phyloP scores from a whole-genome alignment of 495 filamentous ascomycete genomes.

The Aspergillus ellipticus region DNA sequence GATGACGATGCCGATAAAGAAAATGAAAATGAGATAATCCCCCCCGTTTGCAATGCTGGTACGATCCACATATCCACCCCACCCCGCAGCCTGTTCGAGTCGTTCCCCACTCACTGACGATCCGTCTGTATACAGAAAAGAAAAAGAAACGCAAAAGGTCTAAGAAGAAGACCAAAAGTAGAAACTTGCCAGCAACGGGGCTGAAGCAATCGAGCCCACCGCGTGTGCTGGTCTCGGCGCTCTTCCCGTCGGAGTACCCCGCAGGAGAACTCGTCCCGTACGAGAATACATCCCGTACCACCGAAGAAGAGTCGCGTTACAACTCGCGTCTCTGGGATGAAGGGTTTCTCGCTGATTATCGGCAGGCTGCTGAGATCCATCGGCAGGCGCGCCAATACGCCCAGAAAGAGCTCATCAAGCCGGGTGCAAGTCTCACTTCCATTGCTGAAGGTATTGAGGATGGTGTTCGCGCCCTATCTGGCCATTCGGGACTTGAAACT shows the following conservation, averaged over 20 bases:
- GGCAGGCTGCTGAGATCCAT: conserved; percentile 59
- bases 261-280: conserved; percentile 44
- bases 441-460: conserved; percentile 62
- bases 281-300: conserved; percentile 55
- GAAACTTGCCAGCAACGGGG: conserved; percentile 11
- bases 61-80: neutral
- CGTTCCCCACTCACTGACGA: neutral
- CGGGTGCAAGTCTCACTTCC: conserved; percentile 54
- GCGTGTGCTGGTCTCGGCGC: conserved; percentile 44
- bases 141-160: conserved; percentile 53
- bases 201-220: conserved; percentile 53
- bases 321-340: conserved; percentile 49
- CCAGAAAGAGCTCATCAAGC: conserved; percentile 48
- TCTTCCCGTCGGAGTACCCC: conserved; percentile 54
- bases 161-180: conserved; percentile 47
- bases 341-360: conserved; percentile 56
- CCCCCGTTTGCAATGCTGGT: conserved; percentile 16
- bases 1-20: conserved; percentile 47
- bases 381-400: conserved; percentile 58
- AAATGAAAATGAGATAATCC: conserved; percentile 15
- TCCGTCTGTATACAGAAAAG: conserved; percentile 31
- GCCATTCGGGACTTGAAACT: conserved; percentile 54
- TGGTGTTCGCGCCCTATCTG: conserved; percentile 54
- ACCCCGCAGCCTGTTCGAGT: conserved; percentile 6
- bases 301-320: conserved; percentile 56